Percentiles rank a stretch among this genome's conserved stretches.
Conservation (phyloP, 1,139 yeast species). For the Lodderomyces parapsilosis region DNA sequence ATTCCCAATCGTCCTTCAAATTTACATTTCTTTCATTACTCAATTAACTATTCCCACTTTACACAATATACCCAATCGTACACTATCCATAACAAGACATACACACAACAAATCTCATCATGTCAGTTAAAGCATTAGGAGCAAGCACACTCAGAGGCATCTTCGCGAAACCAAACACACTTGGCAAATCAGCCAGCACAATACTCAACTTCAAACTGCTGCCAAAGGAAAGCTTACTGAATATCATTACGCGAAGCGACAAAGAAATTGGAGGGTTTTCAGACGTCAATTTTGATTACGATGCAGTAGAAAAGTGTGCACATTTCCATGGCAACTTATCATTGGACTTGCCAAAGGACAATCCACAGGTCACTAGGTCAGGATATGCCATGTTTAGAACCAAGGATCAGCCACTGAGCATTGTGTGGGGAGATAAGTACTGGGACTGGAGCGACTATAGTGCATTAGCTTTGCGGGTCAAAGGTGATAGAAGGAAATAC, state of each 20-base stretch:
- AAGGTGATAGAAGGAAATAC: conserved; percentile 74
- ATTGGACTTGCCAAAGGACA: conserved; percentile 69
- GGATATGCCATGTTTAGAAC: conserved; percentile 92
- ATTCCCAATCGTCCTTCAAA: no score
- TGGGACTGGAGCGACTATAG: conserved; percentile 67
- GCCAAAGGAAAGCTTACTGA: conserved; percentile 39
- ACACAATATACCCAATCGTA: no score
- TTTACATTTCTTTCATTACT: background rate
- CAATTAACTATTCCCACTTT: no score
- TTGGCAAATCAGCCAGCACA: conserved; percentile 33
- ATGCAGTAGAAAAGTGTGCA: conserved; percentile 41
- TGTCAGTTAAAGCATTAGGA: conserved; percentile 48
- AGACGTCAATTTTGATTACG: conserved; percentile 52
- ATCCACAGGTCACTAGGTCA: conserved; percentile 65
- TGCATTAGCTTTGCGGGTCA: conserved; percentile 66
- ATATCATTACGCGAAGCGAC: conserved; percentile 64
- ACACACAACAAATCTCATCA: conserved; percentile 12
- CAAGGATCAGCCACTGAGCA: conserved; percentile 54
- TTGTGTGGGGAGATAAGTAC: conserved; percentile 44
- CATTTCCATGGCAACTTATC: conserved; percentile 72
- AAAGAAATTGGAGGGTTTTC: conserved; percentile 78
- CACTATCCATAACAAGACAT: no score
- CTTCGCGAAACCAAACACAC: conserved; percentile 33
- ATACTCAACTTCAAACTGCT: conserved; percentile 57
- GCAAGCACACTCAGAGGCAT: conserved; percentile 37